Percentiles rank a stretch among this genome's conserved stretches.
These are phyloP conservation scores for Fusarium dlaminii DNA, from an alignment of 2,329 filamentous ascomycete species.

Conservation along the genomic window DNA sequence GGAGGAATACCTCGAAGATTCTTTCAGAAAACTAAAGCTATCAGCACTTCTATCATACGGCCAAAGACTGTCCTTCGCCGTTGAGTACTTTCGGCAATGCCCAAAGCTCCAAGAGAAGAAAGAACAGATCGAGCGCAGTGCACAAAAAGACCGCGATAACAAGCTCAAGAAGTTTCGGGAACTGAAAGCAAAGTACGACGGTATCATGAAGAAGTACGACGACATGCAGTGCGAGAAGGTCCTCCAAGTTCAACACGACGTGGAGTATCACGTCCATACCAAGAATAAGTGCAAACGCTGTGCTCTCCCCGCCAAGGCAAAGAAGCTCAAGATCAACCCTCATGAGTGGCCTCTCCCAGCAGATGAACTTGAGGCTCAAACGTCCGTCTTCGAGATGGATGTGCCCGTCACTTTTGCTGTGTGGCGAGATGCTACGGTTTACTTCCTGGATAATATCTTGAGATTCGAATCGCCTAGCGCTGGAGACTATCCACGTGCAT, in stretches of 20 bases:
- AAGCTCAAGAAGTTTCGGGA: slow-evolving; percentile 25
- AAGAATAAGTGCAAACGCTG: slow-evolving; percentile 52
- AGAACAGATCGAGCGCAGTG: slow-evolving; percentile 51
- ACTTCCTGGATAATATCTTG: slow-evolving; percentile 54
- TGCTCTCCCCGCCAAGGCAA: slow-evolving; percentile 42
- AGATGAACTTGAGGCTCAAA: slow-evolving; percentile 47
- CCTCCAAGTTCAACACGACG: background rate
- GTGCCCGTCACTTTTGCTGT: slow-evolving; percentile 52
- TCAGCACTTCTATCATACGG: slow-evolving; percentile 35
- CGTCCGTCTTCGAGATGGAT: slow-evolving; percentile 63
- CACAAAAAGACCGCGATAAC: slow-evolving; percentile 28
- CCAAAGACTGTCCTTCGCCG: slow-evolving; percentile 15
- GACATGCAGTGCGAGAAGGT: background rate
- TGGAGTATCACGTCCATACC: background rate
- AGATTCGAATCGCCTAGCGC: background rate
- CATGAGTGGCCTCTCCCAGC: slow-evolving; percentile 67
- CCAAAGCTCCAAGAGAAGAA: slow-evolving; percentile 43
- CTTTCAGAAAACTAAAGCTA: background rate
- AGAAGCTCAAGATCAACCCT: slow-evolving; percentile 54
- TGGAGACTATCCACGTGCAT: background rate
- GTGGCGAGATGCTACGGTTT: slow-evolving; percentile 61
- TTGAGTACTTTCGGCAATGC: slow-evolving; percentile 31
- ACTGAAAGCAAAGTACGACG: background rate
- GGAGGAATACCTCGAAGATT: slow-evolving; percentile 54
- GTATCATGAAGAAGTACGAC: slow-evolving; percentile 16